These are phyloP conservation scores for Hanseniaspora occidentalis DNA, from an alignment of 805 yeast genomes.

Conservation along the genomic window DNA sequence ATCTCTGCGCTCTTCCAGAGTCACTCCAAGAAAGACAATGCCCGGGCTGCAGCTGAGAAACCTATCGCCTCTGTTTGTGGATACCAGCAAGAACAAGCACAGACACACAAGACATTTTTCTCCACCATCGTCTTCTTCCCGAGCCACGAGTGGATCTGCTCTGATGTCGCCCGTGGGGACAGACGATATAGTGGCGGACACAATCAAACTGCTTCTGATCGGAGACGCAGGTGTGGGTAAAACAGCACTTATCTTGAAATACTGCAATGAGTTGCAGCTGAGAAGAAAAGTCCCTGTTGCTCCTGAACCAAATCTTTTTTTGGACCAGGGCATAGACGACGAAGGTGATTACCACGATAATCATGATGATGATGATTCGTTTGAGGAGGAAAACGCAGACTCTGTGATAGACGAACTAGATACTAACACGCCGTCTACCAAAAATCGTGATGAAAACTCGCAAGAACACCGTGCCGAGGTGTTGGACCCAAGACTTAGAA, in stretches of 20 bases:
- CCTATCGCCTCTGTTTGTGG: background rate
- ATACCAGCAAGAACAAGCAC: background rate
- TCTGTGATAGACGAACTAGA: too few species aligned
- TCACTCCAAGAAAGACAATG: background rate
- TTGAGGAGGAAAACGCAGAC: too few species aligned
- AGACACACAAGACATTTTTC: background rate
- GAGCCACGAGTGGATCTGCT: too few species aligned
- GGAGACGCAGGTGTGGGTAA: conserved; percentile 40
- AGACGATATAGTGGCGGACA: conserved; percentile 6
- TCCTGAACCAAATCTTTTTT: background rate
- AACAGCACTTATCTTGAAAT: conserved; percentile 32
- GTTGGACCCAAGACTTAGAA: conserved; percentile 3
- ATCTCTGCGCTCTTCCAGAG: background rate
- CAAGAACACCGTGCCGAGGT: background rate
- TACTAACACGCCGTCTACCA: too few species aligned
- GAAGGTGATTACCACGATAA: background rate
- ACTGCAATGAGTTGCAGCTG: conserved; percentile 25
- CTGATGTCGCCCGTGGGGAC: too few species aligned
- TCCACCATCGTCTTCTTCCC: background rate
- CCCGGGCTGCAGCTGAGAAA: background rate
- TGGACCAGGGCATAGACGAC: background rate
- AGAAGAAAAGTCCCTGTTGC: background rate
- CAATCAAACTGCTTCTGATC: conserved; percentile 27
- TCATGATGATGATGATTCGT: background rate
- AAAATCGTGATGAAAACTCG: too few species aligned